Conservation (phyloP, 352 stramenopile genomes). For the Discostella stelligera region DNA sequence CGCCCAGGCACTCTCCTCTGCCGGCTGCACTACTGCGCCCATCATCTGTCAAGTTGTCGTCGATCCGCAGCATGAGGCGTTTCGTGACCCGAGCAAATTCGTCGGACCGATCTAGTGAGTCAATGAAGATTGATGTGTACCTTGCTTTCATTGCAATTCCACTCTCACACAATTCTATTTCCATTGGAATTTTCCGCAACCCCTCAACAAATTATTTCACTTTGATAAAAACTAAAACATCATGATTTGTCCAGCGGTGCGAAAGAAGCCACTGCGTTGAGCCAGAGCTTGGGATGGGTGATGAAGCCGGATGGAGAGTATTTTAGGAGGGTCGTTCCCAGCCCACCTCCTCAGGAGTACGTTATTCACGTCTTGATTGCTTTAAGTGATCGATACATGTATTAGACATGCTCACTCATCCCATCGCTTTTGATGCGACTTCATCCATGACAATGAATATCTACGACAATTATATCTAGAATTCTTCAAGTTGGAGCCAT, state of each 20-base stretch:
- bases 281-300: constrained; percentile 67
- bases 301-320: constrained; percentile 80
- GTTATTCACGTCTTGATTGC: constrained; percentile 10
- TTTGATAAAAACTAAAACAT: too few species aligned
- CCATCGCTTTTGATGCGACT: neutral
- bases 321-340: constrained; percentile 73
- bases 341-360: constrained; percentile 60
- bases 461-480: constrained; percentile 12
- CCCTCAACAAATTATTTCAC: too few species aligned
- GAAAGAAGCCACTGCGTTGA: constrained; percentile 71
- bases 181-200: neutral
- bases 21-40: constrained; percentile 32
- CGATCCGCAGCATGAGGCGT: constrained; percentile 64
- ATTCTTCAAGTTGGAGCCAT: constrained; percentile 79
- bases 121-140: neutral
- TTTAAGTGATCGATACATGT: neutral
- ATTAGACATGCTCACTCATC: neutral
- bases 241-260: constrained; percentile 35
- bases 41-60: constrained; percentile 70
- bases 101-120: constrained; percentile 72
- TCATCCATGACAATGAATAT: neutral
- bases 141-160: neutral
- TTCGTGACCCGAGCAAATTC: constrained; percentile 74
- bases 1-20: constrained; percentile 50
- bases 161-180: neutral